A percentile compares a stretch with the other conserved stretches of the same genome.
phyloP scores from a whole-genome alignment of 208 protist species.

The Trypanosoma cruzi region DNA sequence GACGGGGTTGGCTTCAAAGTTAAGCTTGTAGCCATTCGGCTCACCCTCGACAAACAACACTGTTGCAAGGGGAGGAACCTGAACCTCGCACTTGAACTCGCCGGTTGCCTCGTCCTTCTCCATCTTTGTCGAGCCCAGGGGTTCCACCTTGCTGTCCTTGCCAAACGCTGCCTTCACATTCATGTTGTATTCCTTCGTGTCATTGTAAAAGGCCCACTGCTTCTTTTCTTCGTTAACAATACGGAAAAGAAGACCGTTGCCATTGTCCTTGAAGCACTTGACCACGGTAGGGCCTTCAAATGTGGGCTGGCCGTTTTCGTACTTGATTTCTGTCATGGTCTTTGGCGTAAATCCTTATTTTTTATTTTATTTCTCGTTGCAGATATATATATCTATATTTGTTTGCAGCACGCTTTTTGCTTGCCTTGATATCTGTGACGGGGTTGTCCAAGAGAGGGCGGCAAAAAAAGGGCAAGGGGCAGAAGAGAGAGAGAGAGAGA shows the following conservation, averaged over 20 bases:
- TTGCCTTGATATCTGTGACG: background rate
- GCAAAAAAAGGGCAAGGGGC: background rate
- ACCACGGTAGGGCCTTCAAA: slow-evolving; percentile 54
- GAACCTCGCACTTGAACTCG: slow-evolving; percentile 67
- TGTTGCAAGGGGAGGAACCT: slow-evolving; percentile 50
- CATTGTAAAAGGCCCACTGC: slow-evolving; percentile 88
- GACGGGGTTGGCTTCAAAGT: slow-evolving; percentile 51
- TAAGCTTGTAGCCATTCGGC: slow-evolving; percentile 84
- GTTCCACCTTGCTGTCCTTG: slow-evolving; percentile 66
- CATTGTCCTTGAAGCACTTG: slow-evolving; percentile 84
- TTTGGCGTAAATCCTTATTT: background rate
- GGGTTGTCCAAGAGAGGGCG: background rate
- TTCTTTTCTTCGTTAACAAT: slow-evolving; percentile 77
- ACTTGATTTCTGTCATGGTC: slow-evolving; percentile 58
- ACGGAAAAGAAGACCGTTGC: slow-evolving; percentile 85
- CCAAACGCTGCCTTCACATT: slow-evolving; percentile 71
- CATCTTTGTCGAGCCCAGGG: slow-evolving; percentile 63
- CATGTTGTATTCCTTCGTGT: slow-evolving; percentile 82
- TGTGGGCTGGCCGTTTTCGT: slow-evolving; percentile 65
- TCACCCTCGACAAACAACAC: slow-evolving; percentile 82
- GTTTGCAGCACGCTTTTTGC: slow-evolving; percentile 7
- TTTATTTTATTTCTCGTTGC: background rate
- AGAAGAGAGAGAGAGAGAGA: too few species aligned
- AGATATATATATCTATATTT: background rate
- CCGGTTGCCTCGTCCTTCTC: slow-evolving; percentile 45